These are phyloP conservation scores for Mucuna pruriens DNA, from an alignment of 306 rosid genomes.

Conservation along the genomic window DNA sequence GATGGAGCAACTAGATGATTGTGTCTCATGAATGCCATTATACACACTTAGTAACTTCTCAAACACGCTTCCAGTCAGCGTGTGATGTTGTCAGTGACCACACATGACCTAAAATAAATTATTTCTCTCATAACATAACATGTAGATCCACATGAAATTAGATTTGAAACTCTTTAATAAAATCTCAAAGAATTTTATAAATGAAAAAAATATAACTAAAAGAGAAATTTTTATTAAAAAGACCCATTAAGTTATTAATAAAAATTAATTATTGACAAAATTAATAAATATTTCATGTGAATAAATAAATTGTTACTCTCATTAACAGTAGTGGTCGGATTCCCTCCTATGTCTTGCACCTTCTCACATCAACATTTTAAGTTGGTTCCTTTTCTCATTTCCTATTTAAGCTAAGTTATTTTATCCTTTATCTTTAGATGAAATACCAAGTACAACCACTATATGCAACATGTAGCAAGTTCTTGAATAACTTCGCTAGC, in stretches of 20 bases:
- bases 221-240: no score
- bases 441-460: background rate
- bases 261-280: no score
- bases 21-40: constrained; percentile 58
- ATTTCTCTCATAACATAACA: no score
- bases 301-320: no score
- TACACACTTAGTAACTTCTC: constrained; percentile 40
- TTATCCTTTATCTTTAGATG: background rate
- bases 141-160: no score
- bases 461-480: background rate
- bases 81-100: constrained; percentile 39
- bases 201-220: no score
- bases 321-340: constrained; percentile 21
- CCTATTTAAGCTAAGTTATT: background rate
- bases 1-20: constrained; percentile 47
- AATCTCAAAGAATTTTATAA: no score
- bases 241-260: no score
- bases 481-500: background rate
- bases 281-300: no score
- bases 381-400: background rate
- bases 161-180: no score
- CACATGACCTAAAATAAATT: background rate
- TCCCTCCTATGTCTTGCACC: constrained; percentile 33
- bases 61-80: constrained; percentile 36
- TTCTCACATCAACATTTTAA: background rate